These are phyloP conservation scores for Kockovaella imperatae DNA, from an alignment of 768 basidiomycete species.

Conservation along the genomic window DNA sequence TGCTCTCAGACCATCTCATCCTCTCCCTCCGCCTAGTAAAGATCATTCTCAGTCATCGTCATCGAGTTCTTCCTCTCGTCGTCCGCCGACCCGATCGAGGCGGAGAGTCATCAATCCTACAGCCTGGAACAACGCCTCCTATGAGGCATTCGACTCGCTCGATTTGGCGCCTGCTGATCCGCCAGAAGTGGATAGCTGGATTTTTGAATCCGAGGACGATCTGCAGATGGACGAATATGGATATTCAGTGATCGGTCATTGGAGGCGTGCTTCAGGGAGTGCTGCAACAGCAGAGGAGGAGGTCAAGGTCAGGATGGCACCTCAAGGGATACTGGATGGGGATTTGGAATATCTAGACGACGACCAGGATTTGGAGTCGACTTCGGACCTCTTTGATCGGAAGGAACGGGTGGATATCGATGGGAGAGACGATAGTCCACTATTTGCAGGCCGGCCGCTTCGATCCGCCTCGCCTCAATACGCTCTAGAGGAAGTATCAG, in stretches of 20 bases:
- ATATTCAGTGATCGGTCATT: background rate
- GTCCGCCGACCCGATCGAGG: constrained; percentile 23
- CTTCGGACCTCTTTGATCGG: too few relatives aligned
- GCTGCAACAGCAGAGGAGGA: too few relatives aligned
- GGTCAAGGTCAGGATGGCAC: too few relatives aligned
- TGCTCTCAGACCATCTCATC: constrained; percentile 36
- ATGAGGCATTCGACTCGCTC: constrained; percentile 6
- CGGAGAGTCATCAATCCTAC: constrained; percentile 36
- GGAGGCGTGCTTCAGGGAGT: too few relatives aligned
- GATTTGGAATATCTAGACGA: too few relatives aligned
- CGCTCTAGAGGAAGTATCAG: too few relatives aligned
- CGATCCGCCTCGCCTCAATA: too few relatives aligned
- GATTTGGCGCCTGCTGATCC: background rate
- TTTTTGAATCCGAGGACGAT: background rate
- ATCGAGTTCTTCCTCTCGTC: background rate
- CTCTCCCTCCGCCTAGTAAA: constrained; percentile 15
- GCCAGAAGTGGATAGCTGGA: background rate
- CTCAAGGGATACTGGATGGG: too few relatives aligned
- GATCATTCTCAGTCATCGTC: background rate
- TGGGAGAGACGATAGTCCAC: too few relatives aligned
- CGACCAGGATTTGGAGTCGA: too few relatives aligned
- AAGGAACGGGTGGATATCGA: too few relatives aligned
- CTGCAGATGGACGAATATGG: background rate
- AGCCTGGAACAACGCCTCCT: constrained; percentile 21
- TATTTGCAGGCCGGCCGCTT: too few relatives aligned